Evolutionary conservation across 1,284 basidiomycete genomes (phyloP).

Genomic region (Omphalotus olearius): DNA sequence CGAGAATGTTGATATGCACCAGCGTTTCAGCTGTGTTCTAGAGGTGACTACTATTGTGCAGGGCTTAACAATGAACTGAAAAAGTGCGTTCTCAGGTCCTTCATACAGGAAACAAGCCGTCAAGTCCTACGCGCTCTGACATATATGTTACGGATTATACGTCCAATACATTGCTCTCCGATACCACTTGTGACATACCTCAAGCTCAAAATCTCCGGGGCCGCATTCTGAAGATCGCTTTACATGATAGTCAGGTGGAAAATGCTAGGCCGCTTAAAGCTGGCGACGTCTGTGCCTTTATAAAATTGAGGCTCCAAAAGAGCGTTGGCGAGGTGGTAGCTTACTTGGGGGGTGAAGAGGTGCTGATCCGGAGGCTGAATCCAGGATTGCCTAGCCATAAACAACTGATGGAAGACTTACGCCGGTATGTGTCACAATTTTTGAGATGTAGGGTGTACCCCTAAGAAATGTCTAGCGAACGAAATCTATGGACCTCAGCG

Average conservation of each 20-base stretch:
- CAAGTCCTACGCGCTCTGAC: constrained; percentile 20
- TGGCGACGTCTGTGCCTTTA: constrained; percentile 45
- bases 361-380: constrained; percentile 44
- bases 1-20: constrained; percentile 35
- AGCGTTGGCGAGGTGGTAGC: constrained; percentile 32
- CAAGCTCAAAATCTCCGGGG: constrained; percentile 41
- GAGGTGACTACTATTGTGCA: constrained; percentile 37
- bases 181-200: constrained; percentile 22
- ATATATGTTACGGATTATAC: constrained; percentile 67
- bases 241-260: constrained; percentile 45
- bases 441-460: neutral
- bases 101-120: constrained; percentile 23
- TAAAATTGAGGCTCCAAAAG: constrained; percentile 45
- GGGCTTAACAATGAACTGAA: constrained; percentile 1
- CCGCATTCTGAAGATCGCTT: constrained; percentile 49
- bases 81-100: constrained; percentile 38
- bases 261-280: constrained; percentile 33
- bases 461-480: no score
- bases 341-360: constrained; percentile 53
- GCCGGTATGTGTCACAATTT: neutral
- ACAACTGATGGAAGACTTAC: constrained; percentile 5
- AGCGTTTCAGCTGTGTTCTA: constrained; percentile 52
- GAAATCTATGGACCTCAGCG: no score
- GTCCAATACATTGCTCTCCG: constrained; percentile 37
- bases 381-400: constrained; percentile 18